These are phyloP conservation scores for Boletus sp. DNA, from an alignment of 768 basidiomycete species.

Conservation along the genomic window DNA sequence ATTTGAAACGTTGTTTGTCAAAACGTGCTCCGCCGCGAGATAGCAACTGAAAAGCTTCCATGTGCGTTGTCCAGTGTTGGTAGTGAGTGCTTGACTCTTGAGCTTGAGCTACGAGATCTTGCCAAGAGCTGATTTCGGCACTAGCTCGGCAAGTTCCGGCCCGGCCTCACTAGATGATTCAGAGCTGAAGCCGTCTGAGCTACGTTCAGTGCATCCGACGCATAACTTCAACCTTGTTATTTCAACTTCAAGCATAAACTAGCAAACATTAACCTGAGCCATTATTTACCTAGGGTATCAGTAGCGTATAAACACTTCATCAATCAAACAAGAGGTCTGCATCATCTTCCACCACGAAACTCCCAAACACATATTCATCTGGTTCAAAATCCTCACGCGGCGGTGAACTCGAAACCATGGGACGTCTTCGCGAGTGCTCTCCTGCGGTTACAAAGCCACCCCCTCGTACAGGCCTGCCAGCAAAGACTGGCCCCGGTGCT, in stretches of 20 bases:
- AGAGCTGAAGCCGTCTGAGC: too few relatives aligned
- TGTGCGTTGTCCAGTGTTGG: slow-evolving; percentile 24
- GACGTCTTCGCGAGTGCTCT: slow-evolving; percentile 32
- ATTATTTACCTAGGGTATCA: neutral
- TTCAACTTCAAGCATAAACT: neutral
- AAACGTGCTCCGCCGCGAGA: slow-evolving; percentile 85
- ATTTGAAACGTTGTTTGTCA: slow-evolving; percentile 70
- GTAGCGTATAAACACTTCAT: neutral
- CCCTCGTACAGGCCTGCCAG: slow-evolving; percentile 45
- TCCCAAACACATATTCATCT: slow-evolving; percentile 70
- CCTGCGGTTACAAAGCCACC: slow-evolving; percentile 38
- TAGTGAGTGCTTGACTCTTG: too few relatives aligned
- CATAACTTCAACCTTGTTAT: neutral
- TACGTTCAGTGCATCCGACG: neutral
- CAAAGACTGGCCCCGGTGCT: slow-evolving; percentile 57
- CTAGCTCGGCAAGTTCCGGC: slow-evolving; percentile 16
- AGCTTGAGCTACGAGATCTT: too few relatives aligned
- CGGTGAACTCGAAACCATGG: slow-evolving; percentile 60
- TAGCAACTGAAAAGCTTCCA: slow-evolving; percentile 90
- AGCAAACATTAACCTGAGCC: slow-evolving; percentile 1
- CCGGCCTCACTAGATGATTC: neutral
- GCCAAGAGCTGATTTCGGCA: neutral
- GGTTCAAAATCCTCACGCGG: slow-evolving; percentile 46
- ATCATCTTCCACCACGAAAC: slow-evolving; percentile 81
- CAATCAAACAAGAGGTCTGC: slow-evolving; percentile 56